These are phyloP conservation scores for Mucor saturninus DNA, from an alignment of 371 early-diverging fungal species.

Conservation along the genomic window DNA sequence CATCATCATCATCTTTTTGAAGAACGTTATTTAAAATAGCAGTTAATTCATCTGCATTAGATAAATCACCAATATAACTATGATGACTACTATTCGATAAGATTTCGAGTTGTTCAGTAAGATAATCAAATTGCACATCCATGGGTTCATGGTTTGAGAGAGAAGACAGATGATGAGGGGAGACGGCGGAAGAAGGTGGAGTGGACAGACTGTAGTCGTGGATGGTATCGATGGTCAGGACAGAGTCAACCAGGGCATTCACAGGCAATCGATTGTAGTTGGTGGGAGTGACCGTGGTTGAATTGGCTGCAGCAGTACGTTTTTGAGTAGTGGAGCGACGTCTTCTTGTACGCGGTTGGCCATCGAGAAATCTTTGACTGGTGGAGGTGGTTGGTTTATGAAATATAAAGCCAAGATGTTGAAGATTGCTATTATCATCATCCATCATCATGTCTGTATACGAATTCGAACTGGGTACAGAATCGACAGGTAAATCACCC, in stretches of 20 bases:
- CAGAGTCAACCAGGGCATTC: slow-evolving; percentile 9
- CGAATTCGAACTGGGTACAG: background rate
- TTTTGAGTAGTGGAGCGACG: slow-evolving; percentile 22
- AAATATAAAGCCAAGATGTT: slow-evolving; percentile 30
- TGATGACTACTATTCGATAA: slow-evolving; percentile 7
- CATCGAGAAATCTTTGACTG: slow-evolving; percentile 26
- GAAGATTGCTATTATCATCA: slow-evolving; percentile 7
- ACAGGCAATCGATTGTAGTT: slow-evolving; percentile 16
- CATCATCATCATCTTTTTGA: slow-evolving; percentile 17
- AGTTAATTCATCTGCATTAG: slow-evolving; percentile 33
- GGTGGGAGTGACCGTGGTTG: background rate
- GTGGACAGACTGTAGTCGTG: slow-evolving; percentile 17
- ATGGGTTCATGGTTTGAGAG: slow-evolving; percentile 12
- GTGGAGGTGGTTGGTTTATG: slow-evolving; percentile 27
- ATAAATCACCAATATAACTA: slow-evolving; percentile 15
- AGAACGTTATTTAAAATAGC: slow-evolving; percentile 33
- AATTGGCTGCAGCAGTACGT: slow-evolving; percentile 1
- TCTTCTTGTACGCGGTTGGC: slow-evolving; percentile 24
- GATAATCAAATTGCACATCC: slow-evolving; percentile 34
- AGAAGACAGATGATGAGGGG: slow-evolving; percentile 19
- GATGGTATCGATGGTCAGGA: slow-evolving; percentile 8
- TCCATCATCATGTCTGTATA: slow-evolving; percentile 18
- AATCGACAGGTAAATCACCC: slow-evolving; percentile 7
- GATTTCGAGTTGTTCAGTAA: slow-evolving; percentile 27
- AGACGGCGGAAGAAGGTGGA: slow-evolving; percentile 24